phyloP scores from a whole-genome alignment of 2,329 filamentous ascomycete genomes.

The Nannizziopsis arthrosporioides region DNA sequence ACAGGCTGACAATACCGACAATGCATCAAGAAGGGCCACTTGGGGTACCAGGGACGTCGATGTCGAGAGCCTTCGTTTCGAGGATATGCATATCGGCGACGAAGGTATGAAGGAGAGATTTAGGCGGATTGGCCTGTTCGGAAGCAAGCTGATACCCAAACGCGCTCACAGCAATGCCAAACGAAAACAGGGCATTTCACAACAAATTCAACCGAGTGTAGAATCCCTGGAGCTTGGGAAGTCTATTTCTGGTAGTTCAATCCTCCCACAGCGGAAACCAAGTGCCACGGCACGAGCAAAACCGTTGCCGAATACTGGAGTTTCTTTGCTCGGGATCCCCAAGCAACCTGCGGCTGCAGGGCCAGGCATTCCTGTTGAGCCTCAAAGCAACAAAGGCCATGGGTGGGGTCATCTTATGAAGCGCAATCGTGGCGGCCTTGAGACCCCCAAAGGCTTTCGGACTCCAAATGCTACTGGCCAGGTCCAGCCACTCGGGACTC shows the following conservation, averaged over 20 bases:
- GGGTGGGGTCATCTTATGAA: conserved; percentile 37
- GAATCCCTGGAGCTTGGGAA: conserved; percentile 24
- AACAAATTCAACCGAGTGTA: conserved; percentile 18
- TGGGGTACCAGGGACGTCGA: conserved; percentile 43
- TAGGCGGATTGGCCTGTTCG: conserved; percentile 38
- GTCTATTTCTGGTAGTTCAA: conserved; percentile 18
- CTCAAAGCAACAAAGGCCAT: conserved; percentile 31
- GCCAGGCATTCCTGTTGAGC: conserved; percentile 47
- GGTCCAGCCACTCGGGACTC: conserved; percentile 43
- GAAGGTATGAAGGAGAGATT: conserved; percentile 31
- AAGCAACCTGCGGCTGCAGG: conserved; percentile 37
- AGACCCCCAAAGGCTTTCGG: conserved; percentile 35
- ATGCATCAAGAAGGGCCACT: conserved; percentile 44
- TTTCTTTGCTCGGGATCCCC: conserved; percentile 36
- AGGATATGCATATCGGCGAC: conserved; percentile 13
- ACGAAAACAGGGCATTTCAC: conserved; percentile 24
- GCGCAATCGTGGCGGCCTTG: conserved; percentile 47
- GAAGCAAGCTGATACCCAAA: conserved; percentile 30
- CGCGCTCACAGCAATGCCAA: conserved; percentile 38
- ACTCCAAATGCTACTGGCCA: conserved; percentile 32
- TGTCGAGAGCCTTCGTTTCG: conserved; percentile 30
- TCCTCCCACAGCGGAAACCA: conserved; percentile 27
- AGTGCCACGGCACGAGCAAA: conserved; percentile 32
- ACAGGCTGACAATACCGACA: conserved; percentile 42
- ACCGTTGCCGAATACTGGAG: conserved; percentile 30